A percentile compares a stretch with the other conserved stretches of the same genome.
Evolutionary conservation across 345 rosid genomes (phyloP).

Genomic region (Eucalyptus sp.): DNA sequence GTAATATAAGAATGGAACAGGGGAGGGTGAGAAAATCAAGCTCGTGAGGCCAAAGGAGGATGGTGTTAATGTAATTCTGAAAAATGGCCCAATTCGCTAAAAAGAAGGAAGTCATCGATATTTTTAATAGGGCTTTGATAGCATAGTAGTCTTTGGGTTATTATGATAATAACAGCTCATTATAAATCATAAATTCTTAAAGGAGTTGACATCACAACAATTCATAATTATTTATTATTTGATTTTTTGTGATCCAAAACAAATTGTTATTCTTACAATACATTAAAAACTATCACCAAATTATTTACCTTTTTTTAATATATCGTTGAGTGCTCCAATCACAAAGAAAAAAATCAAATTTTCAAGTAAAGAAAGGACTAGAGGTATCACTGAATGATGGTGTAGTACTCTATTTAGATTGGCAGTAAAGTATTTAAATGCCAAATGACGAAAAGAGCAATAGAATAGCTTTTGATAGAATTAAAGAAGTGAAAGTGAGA

Average conservation of each 20-base stretch:
- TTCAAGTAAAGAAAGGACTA: too few species aligned
- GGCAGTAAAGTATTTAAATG: background rate
- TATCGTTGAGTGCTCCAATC: too few species aligned
- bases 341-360: too few species aligned
- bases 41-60: background rate
- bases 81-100: background rate
- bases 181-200: background rate
- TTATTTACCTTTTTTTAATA: too few species aligned
- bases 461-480: background rate
- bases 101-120: background rate
- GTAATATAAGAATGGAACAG: background rate
- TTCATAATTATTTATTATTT: too few species aligned
- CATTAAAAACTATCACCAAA: too few species aligned
- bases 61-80: background rate
- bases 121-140: background rate
- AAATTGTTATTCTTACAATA: background rate
- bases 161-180: accelerated
- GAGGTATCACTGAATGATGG: too few species aligned
- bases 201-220: background rate
- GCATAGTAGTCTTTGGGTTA: accelerated
- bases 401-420: background rate
- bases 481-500: background rate
- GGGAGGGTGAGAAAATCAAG: background rate
- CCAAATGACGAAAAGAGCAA: background rate
- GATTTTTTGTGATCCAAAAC: too few species aligned